Conservation (phyloP, 306 rosid species). For the Chamaecrista fasciculata region DNA sequence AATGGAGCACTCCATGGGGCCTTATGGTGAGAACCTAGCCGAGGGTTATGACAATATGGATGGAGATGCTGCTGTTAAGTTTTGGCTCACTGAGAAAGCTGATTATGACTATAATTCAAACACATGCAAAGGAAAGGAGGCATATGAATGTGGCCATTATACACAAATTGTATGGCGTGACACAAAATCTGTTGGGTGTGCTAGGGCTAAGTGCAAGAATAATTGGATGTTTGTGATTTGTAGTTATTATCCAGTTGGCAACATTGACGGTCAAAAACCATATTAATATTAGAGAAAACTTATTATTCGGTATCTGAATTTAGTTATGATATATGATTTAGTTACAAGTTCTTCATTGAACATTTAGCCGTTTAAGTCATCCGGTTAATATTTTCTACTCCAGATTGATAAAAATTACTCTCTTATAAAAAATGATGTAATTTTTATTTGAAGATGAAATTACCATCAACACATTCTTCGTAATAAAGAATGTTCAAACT, state of each 20-base stretch:
- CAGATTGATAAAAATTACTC: no score
- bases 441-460: no score
- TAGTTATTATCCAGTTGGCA: background rate
- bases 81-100: slow-evolving; percentile 60
- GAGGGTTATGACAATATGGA: slow-evolving; percentile 41
- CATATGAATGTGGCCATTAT: slow-evolving; percentile 68
- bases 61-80: slow-evolving; percentile 42
- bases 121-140: slow-evolving; percentile 41
- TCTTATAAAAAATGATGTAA: no score
- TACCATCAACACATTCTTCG: no score
- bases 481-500: no score
- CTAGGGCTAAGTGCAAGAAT: slow-evolving; percentile 6
- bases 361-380: no score
- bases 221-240: background rate
- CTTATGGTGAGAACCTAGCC: slow-evolving; percentile 59
- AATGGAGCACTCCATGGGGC: slow-evolving; percentile 60
- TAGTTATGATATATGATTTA: no score
- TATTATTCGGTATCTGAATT: no score
- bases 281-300: no score
- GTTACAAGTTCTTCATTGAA: no score
- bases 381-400: no score
- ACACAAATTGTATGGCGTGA: slow-evolving; percentile 61
- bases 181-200: slow-evolving; percentile 48
- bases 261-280: background rate
- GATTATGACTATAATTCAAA: slow-evolving; percentile 41